Evolutionary conservation across 2,329 filamentous ascomycete species (phyloP), one percentile per base, ranked within the genome.

Genomic region (Pseudopithomyces maydicus): DNA sequence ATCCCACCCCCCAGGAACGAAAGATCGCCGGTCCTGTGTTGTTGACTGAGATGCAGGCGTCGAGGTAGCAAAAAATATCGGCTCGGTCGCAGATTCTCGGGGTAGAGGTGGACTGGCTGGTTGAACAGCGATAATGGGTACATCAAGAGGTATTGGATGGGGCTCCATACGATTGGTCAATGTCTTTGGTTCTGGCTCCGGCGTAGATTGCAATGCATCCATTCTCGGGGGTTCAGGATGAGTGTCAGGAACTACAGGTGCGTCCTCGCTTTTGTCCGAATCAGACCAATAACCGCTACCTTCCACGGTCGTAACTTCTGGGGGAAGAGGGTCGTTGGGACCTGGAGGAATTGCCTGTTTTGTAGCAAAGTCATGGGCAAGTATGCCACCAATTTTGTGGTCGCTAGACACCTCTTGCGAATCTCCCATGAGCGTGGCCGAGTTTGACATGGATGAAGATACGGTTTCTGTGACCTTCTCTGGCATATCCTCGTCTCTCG

Each of bases 271-370:
- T n/a, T 58, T 44, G 33, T 80, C 78, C 44, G 81, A 85, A 56
- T 89, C 86, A 14, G 87, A 90, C 14, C 81, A 75, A 62, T 90
- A 87, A 1, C 85, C 88, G 54, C 77, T 83, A 10, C 84, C 86
- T 68, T 92, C 88, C 17, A 89, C 83, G 1, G 87, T 88, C 0
- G 88, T 89, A 12, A 90, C 87, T 15, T 91, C 83, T 1, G 88
- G 88, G 4, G 90, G 87, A 33, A 92, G 72, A 15, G 90, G 89
- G 59, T 90, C 85, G 51, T 84, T 80, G 10, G 54, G 17, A 17
- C 55, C 32, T n/a, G 45, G 41, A 17, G 59, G 57, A 4, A 15
- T 15, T 14, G 49, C 29, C n/a, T 84, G 82, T 58, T 81, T 84
- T 3, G 79, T 74, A 4, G 78, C 79, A 46, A 83, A 78, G 49